Base-by-base conservation (phyloP, 495 filamentous ascomycete genomes). In the Penicillium salamii region DNA sequence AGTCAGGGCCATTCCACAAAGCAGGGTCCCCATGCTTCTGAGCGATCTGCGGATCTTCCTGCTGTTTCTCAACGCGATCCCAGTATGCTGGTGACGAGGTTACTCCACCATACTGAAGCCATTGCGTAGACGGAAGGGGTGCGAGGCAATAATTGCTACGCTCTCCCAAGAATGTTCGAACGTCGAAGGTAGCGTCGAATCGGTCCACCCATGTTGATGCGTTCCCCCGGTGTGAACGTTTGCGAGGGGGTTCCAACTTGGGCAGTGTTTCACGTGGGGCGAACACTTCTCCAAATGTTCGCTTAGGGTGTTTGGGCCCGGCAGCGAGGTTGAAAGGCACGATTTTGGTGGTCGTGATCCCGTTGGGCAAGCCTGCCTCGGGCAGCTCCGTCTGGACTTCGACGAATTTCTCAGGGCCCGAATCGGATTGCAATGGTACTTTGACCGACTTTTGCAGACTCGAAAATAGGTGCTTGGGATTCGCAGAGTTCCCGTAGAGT, bases 281-380 rank as follows among this genome's bases (percentile, higher is more conserved):
- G 67, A 96, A 97, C 2, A 90, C 67, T 40, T 96, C 88, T 14
- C 87, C 88, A 23, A 97, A 76, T 1, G 89, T 95, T 55, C 75
- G 80, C 50, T 70, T 79, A 49, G 69, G 69, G 36, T 67, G 65
- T 15, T 63, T 66, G 1, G 59, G 31, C 8, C 66, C 66, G 28
- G 60, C 60, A 33, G 77, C 61, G 3, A 70, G 39, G 51, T 76
- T 77, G 34, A 72, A 65, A 7, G 89, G 84, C 43, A 84, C 60
- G 13, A 92, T 78, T 51, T 84, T 82, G 12, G 86, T 90, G 8
- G 81, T 75, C 7, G 75, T 78, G 24, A 96, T 84, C 23, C 88
- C 87, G 47, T 82, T 86, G 1, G 90, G 91, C 26, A 97, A 65
- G 12, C 70, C 75, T 12, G 66, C 75, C 46, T 90, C 88, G 36